Evolutionary conservation across 345 rosid genomes (phyloP), one percentile per base, ranked within the genome.

Genomic region (Euphorbia lathyris): DNA sequence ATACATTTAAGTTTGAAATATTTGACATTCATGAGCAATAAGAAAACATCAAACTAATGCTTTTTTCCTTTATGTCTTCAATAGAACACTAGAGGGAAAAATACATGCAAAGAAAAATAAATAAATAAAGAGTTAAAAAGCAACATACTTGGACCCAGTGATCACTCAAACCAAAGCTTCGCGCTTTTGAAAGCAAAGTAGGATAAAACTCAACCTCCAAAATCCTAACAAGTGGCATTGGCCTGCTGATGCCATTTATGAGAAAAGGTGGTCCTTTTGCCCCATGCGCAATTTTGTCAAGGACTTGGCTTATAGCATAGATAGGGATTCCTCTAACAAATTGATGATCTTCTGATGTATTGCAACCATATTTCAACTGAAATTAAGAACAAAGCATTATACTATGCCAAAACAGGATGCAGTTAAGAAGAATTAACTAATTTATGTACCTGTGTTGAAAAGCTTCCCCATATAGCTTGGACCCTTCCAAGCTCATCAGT

Each of bases 391-490:
- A 27, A 79, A 19, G 66, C 53, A 74, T 75, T 65, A 83, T 55
- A 71, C 61, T 32, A 63, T 30, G 63, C 10, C 12, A 71, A 22
- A 47, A 72, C 3, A 72, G 65, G 57, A 63, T 61, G 11, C 32
- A 60, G 23, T 51, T 66, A 48, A 60, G 22, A 63, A 52, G 67
- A 74, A 60, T 22, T 43, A n/a, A 69, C 65, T 38, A 45, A 7
- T 1, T 7, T 40, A 6, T 72, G 70, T 76, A 92, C 98, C 97
- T 90, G 96, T 74, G 94, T 89, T 9, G 96, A 93, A 84, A 93
- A 93, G 87, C 97, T 86, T 86, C 86, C 97, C 98, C 98, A 93
- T 29, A 93, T 76, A 69, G 98, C 98, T 78, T 86, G 87, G 68
- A 93, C 92, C 80, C 87, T 83, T 76, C 97, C 98, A 20, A 40